Base-by-base conservation (phyloP, 441 rosid genomes). In the Omphalea diandra region DNA sequence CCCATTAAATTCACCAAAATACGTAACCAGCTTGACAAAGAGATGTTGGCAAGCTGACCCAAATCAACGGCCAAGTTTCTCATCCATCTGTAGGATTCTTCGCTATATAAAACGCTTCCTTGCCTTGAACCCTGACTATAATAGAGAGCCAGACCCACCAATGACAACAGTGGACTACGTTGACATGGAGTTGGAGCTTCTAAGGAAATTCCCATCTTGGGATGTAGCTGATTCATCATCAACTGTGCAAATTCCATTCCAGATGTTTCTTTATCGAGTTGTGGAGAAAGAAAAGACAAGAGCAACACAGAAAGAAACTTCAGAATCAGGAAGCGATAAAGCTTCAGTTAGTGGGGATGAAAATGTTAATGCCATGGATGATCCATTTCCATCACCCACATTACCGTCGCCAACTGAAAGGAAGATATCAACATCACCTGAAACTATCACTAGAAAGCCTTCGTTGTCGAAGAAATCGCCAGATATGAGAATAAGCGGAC, bases 1-100 rank as follows among this genome's bases (percentile, higher is more conserved):
- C 77, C 98, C 99, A 5, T 81, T 81, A 65, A 79, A 83, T 72
- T 80, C 92, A 1, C 91, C 97, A 0, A 95, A 90, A 63, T 89
- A 84, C 67, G 82, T 91, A 0, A 87, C 88, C 4, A 88, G 78
- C 83, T 75, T 95, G 73, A 91, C 94, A 5, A 95, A 84, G 75
- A 83, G 77, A 31, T 95, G 98, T 49, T 93, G 99, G 99, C 97
- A 88, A 63, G 67, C 83, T 1, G 87, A 86, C 66, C 97, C 97
- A 1, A 77, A 79, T 69, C 94, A 88, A 47, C 84, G 99, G 5
- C 97, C 94, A 0, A 86, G 84, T 44, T 95, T 95, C 88, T 79
- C 97, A 22, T 89, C 99, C 22, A 85, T 95, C 33, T 93, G 95
- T 56, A 69, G 97, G 60, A 86, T 95, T 58, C 87, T 95, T 27